Evolutionary conservation across 108 stramenopile species (phyloP), one percentile per base, ranked within the genome.

Genomic region (Skeletonema grethae): DNA sequence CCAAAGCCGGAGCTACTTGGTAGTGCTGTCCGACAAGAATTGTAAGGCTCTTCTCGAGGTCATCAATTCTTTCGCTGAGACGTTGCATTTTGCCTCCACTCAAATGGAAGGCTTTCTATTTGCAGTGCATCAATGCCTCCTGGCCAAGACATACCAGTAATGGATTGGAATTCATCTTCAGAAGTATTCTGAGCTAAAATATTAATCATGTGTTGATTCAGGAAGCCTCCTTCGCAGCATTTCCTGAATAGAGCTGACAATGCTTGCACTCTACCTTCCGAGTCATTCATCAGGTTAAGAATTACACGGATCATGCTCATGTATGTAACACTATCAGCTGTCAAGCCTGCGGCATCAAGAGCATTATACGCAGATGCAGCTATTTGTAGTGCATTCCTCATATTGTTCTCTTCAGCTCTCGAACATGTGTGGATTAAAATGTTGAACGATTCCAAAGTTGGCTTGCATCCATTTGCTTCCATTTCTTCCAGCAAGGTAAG

Each of bases 1-100:
- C 76, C 80, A n/a, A 58, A 82, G 28, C 77, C 85, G 3, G 2
- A 58, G 32, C 31, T 75, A 12, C 25, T 86, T 55, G 85, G 85
- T 11, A 86, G 85, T 67, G 85, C 85, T 15, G 9, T 22, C 9
- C 50, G 22, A 22, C 50, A 53, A 9, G 8, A 22, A 53, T 7
- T 53, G 15, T 20, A 53, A 53, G 3, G 22, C 9, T 22, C n/a
- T 20, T 8, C 50, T 53, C 22, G 7, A 22, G 41, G 0, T 43
- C 15, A 13, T 43, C 15, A 43, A n/a, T 43, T 43, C 15, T 43
- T 43, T n/a, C 41, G 41, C 41, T 53, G 50, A 9, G n/a, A 20
- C 15, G 72, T 24, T 28, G 72, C 18, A 29, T 62, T 64, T n/a
- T 24, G 35, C 36, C 70, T 79, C 78, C 78, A 79, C 12, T 57